Evolutionary conservation across 2,329 filamentous ascomycete species (phyloP).

Genomic region (Tolypocladium ovalisporum): DNA sequence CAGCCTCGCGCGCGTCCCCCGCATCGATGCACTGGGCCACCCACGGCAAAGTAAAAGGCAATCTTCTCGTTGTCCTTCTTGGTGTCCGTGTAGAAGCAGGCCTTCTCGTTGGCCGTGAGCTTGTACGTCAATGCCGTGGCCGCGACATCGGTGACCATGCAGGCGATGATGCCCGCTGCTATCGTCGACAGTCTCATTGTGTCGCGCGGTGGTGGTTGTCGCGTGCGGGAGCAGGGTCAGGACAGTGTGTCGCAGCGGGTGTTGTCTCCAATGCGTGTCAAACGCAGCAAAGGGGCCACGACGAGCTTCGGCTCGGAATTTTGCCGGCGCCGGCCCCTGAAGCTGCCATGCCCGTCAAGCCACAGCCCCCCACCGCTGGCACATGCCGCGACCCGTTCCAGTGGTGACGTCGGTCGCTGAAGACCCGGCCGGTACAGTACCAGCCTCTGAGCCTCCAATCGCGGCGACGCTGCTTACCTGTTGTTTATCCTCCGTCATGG

Average conservation of each 20-base stretch:
- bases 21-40: slow-evolving; percentile 18
- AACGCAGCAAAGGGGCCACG: slow-evolving; percentile 7
- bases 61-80: slow-evolving; percentile 76
- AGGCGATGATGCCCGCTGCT: slow-evolving; percentile 59
- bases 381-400: neutral
- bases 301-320: slow-evolving; percentile 11
- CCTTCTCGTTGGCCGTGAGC: slow-evolving; percentile 79
- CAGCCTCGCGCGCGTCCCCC: neutral
- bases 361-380: neutral
- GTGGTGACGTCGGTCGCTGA: neutral
- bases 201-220: slow-evolving; percentile 15
- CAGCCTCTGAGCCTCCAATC: neutral
- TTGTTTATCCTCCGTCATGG: neutral
- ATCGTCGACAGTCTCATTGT: slow-evolving; percentile 57
- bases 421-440: too few species aligned
- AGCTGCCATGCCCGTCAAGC: neutral
- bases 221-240: slow-evolving; percentile 15
- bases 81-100: slow-evolving; percentile 84
- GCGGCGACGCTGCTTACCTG: neutral
- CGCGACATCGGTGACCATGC: slow-evolving; percentile 57
- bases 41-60: slow-evolving; percentile 96
- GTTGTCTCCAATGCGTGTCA: slow-evolving; percentile 4
- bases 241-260: slow-evolving; percentile 17
- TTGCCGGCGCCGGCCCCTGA: slow-evolving; percentile 7
- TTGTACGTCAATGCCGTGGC: slow-evolving; percentile 94